A percentile compares a stretch with the other conserved stretches of the same genome.
These are phyloP conservation scores for sunflower (Helianthus annuus) DNA, from an alignment of 129 eudicot species.

Conservation along the genomic window HanXRQr2.0-SUNRISE NC_035447.2:22574721-22575220, in stretches of 20 bases:
- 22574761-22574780: conserved; percentile 43
- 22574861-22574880: conserved; percentile 50
- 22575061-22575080: no score
- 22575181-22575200: no score
- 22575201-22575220: no score
- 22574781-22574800: conserved; percentile 44
- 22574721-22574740: conserved; percentile 48
- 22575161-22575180: no score
- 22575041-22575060: no score
- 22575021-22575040: no score
- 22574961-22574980: conserved; percentile 33
- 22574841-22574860: conserved; percentile 46
- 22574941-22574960: conserved; percentile 41
- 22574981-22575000: no score
- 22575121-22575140: no score
- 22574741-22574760: conserved; percentile 69
- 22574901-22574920: conserved; percentile 33
- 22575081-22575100: no score
- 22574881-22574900: conserved; percentile 23
- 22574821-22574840: conserved; percentile 41
- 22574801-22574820: conserved; percentile 42
- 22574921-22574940: conserved; percentile 48
- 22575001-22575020: no score
- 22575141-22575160: no score
- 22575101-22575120: no score